Conservation (phyloP, 352 stramenopile species). For the Phytopythium oedochilum region DNA sequence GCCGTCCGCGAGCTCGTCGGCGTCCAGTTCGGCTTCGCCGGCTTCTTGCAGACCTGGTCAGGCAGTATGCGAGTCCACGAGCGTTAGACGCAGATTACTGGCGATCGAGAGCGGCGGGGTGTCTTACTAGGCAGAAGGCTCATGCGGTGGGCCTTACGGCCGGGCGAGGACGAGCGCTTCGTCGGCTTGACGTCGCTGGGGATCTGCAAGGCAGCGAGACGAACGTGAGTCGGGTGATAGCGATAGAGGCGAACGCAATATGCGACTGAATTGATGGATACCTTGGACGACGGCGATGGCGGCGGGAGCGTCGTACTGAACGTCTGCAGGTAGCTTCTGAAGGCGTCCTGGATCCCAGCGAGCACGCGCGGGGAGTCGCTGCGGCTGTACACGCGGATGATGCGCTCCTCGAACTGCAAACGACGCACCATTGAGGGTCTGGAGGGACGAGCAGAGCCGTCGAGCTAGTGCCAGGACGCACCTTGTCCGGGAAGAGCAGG, state of each 20-base stretch:
- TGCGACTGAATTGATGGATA: not conserved
- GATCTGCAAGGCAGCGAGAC: not conserved
- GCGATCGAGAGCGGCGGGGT: not conserved
- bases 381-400: constrained; percentile 76
- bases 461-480: too few relatives aligned
- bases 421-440: too few relatives aligned
- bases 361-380: constrained; percentile 44
- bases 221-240: too few relatives aligned
- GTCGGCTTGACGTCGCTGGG: not conserved
- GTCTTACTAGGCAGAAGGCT: constrained; percentile 2
- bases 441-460: too few relatives aligned
- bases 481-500: constrained; percentile 79
- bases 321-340: constrained; percentile 50
- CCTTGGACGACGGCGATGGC: constrained; percentile 70
- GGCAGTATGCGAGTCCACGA: not conserved
- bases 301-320: constrained; percentile 62
- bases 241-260: not conserved
- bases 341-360: constrained; percentile 57
- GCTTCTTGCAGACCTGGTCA: not conserved
- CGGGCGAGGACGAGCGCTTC: not conserved
- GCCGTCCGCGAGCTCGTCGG: not conserved
- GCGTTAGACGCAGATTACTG: not conserved
- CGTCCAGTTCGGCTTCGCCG: not conserved
- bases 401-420: constrained; percentile 72
- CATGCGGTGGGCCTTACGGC: not conserved